A percentile compares a stretch with the other conserved stretches of the same genome.
Conservation (phyloP, 1,139 yeast genomes). For the Yamadazyma taylorii region DNA sequence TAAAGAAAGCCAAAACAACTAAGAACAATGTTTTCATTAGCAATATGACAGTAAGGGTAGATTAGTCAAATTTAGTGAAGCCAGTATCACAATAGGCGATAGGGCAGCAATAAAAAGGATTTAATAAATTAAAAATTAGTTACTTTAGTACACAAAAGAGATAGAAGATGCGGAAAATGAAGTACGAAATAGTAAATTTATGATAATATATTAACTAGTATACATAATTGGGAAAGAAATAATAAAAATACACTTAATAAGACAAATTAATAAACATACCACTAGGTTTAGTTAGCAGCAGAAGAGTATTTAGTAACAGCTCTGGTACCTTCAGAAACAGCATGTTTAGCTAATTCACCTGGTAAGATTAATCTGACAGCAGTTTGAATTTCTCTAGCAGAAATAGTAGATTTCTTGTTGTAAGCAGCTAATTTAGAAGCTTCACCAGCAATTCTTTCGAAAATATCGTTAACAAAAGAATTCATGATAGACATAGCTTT, state of each 20-base stretch:
- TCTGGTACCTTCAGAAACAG: constrained; percentile 99
- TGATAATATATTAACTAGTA: constrained; percentile 9
- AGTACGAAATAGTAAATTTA: not conserved
- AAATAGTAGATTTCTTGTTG: constrained; percentile 98
- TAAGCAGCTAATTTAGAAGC: constrained; percentile 99
- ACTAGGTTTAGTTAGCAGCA: constrained; percentile 48
- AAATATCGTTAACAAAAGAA: constrained; percentile 96
- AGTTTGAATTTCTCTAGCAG: constrained; percentile 99
- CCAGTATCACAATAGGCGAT: no score
- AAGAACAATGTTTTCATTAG: no score
- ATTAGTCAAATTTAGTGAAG: no score
- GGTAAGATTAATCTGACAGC: constrained; percentile 99
- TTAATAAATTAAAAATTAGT: no score
- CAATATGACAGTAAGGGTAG: no score
- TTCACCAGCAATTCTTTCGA: constrained; percentile 95
- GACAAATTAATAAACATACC: constrained; percentile 5
- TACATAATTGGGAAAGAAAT: constrained; percentile 4
- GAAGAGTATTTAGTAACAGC: constrained; percentile 99
- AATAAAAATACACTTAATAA: constrained; percentile 6
- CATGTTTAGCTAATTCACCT: constrained; percentile 99
- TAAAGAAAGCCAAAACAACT: no score
- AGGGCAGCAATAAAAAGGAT: no score
- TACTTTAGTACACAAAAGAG: no score
- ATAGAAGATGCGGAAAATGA: not conserved
- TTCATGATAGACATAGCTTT: constrained; percentile 99